These are phyloP conservation scores for Grosmannia serpens DNA, from an alignment of 2,329 filamentous ascomycete genomes.

Conservation along the genomic window DNA sequence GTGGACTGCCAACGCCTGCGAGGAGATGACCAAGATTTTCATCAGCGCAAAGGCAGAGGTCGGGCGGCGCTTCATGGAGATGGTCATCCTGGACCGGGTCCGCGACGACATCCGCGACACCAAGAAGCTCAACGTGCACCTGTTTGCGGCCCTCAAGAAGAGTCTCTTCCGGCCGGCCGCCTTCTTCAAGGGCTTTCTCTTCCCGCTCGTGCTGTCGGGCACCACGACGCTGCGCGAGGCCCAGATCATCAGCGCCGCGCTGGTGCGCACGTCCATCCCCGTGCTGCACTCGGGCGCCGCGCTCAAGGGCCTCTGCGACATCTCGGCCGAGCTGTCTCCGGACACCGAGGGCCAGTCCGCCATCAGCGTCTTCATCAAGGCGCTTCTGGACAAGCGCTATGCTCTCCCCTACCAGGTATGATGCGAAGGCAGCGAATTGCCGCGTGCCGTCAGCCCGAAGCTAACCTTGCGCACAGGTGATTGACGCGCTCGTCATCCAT, in stretches of 20 bases:
- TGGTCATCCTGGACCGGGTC: constrained; percentile 79
- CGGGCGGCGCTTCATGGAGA: constrained; percentile 76
- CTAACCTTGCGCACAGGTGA: constrained; percentile 49
- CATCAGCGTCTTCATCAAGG: constrained; percentile 90
- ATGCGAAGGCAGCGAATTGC: too few species aligned
- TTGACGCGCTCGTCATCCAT: constrained; percentile 92
- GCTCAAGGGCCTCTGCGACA: constrained; percentile 83
- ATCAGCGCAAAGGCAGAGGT: constrained; percentile 70
- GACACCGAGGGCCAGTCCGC: constrained; percentile 79
- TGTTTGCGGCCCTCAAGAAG: constrained; percentile 91
- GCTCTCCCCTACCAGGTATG: constrained; percentile 80
- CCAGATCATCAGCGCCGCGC: constrained; percentile 77
- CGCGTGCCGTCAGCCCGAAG: neutral
- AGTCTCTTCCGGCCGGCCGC: constrained; percentile 85
- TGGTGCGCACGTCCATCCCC: constrained; percentile 75
- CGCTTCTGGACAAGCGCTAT: constrained; percentile 92
- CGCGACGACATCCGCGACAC: constrained; percentile 88
- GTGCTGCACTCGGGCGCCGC: constrained; percentile 89
- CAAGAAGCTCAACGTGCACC: constrained; percentile 88
- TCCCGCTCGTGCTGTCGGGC: constrained; percentile 73
- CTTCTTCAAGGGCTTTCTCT: constrained; percentile 91
- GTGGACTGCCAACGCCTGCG: constrained; percentile 66
- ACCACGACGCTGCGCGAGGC: constrained; percentile 91
- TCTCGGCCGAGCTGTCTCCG: constrained; percentile 80
- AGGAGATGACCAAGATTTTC: constrained; percentile 86